Evolutionary conservation across 2,329 filamentous ascomycete species (phyloP).

Genomic region (Ceratocystis variospora): DNA sequence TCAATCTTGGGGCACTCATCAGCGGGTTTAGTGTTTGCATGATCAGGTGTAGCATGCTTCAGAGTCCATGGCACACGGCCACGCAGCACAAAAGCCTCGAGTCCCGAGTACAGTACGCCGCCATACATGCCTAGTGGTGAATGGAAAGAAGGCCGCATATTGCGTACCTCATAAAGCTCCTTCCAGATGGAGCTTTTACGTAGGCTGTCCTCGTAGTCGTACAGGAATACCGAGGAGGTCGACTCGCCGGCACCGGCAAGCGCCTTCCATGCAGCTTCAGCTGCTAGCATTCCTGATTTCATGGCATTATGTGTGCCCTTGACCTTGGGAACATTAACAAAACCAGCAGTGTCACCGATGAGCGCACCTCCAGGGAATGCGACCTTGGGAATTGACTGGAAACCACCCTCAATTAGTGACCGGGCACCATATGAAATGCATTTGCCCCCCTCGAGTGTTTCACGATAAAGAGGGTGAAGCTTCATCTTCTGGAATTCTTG

Average conservation of each 20-base stretch:
- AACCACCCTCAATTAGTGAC: conserved; percentile 84
- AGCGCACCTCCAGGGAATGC: conserved; percentile 91
- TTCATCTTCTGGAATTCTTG: conserved; percentile 98
- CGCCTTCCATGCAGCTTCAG: conserved; percentile 75
- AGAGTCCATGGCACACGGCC: conserved; percentile 85
- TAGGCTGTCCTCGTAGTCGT: conserved; percentile 82
- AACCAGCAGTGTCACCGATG: conserved; percentile 90
- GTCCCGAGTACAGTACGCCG: conserved; percentile 79
- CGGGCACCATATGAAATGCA: conserved; percentile 94
- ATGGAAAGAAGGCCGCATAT: conserved; percentile 95
- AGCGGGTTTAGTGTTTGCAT: conserved; percentile 64
- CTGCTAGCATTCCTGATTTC: conserved; percentile 92
- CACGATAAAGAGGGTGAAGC: conserved; percentile 80
- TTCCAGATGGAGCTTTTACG: conserved; percentile 82
- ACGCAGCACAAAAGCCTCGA: conserved; percentile 78
- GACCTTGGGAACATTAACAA: conserved; percentile 95
- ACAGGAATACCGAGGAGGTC: conserved; percentile 70
- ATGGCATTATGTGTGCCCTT: conserved; percentile 98
- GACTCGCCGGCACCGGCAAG: conserved; percentile 39
- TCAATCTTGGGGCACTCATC: conserved; percentile 77
- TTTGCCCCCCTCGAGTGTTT: conserved; percentile 85
- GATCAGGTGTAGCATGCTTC: conserved; percentile 66
- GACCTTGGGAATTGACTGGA: conserved; percentile 94
- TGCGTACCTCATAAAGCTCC: conserved; percentile 86
- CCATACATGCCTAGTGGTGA: conserved; percentile 75